Evolutionary conservation across 805 yeast genomes (phyloP).

Genomic region (Suhomyces faveliae): DNA sequence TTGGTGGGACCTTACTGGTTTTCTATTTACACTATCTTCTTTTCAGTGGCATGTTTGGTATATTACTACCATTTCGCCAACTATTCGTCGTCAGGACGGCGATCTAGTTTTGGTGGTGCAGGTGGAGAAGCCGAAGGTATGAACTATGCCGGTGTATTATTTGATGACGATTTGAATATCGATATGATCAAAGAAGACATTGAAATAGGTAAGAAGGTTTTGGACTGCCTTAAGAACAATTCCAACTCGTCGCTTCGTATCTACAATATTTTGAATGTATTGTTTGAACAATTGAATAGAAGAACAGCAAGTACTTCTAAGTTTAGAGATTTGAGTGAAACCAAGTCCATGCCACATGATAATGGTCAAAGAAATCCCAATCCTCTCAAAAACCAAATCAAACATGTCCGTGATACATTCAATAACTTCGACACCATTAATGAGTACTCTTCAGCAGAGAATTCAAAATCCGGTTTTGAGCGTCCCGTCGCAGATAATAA

Average conservation of each 20-base stretch:
- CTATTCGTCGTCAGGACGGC: constrained; percentile 20
- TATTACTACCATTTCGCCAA: constrained; percentile 66
- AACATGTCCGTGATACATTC: constrained; percentile 23
- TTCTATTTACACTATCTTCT: constrained; percentile 83
- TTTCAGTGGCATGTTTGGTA: constrained; percentile 82
- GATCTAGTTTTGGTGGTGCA: neutral
- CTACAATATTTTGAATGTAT: constrained; percentile 72
- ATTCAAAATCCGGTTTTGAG: neutral
- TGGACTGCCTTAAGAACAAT: constrained; percentile 67
- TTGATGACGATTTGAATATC: constrained; percentile 45
- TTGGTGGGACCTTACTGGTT: constrained; percentile 90
- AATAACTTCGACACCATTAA: constrained; percentile 31
- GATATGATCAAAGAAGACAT: constrained; percentile 70
- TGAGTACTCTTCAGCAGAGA: neutral
- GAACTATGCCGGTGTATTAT: constrained; percentile 44
- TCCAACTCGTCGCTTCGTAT: constrained; percentile 80
- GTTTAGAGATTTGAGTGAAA: constrained; percentile 7
- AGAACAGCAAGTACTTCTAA: constrained; percentile 55
- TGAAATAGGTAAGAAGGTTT: constrained; percentile 73
- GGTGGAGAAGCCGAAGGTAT: constrained; percentile 20
- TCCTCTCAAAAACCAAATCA: constrained; percentile 13
- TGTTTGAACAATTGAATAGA: constrained; percentile 75
- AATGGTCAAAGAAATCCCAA: constrained; percentile 5
- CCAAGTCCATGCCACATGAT: neutral
- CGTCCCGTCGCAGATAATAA: neutral